phyloP scores from a whole-genome alignment of 345 rosid genomes.

The Eucalyptus dawsonii region DNA sequence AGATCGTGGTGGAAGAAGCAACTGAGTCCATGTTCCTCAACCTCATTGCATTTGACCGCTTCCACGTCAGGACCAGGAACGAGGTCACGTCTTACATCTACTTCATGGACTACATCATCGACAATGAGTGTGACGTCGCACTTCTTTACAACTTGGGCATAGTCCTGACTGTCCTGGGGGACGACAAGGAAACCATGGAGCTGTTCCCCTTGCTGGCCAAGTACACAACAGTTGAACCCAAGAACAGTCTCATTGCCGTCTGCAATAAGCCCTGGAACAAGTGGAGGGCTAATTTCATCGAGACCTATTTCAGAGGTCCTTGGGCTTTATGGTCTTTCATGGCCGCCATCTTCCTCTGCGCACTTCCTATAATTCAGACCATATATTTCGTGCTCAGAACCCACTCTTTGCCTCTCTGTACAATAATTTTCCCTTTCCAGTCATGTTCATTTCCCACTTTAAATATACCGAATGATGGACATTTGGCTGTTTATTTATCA shows the following conservation, averaged over 20 bases:
- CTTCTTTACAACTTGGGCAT: slow-evolving; percentile 19
- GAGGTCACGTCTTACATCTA: not conserved
- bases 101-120: slow-evolving; percentile 34
- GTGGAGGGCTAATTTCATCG: slow-evolving; percentile 29
- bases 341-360: slow-evolving; percentile 22
- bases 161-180: slow-evolving; percentile 24
- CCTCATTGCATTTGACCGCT: slow-evolving; percentile 18
- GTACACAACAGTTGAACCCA: not conserved
- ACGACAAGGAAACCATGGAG: slow-evolving; percentile 26
- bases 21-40: slow-evolving; percentile 2
- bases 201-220: slow-evolving; percentile 20
- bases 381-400: slow-evolving; percentile 1
- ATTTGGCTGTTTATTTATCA: too few species aligned
- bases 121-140: slow-evolving; percentile 16
- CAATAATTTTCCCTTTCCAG: too few species aligned
- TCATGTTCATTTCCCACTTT: too few species aligned
- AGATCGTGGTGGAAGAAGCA: slow-evolving; percentile 12
- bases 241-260: slow-evolving; percentile 5
- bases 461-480: too few species aligned
- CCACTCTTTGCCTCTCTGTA: too few species aligned
- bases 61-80: not conserved
- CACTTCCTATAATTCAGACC: slow-evolving; percentile 19
- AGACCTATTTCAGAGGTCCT: slow-evolving; percentile 32
- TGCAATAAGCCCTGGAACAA: slow-evolving; percentile 20
- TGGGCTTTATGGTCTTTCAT: slow-evolving; percentile 27